Evolutionary conservation across 2,329 filamentous ascomycete species (phyloP).

Genomic region (Arthrobotrys sinensis): DNA sequence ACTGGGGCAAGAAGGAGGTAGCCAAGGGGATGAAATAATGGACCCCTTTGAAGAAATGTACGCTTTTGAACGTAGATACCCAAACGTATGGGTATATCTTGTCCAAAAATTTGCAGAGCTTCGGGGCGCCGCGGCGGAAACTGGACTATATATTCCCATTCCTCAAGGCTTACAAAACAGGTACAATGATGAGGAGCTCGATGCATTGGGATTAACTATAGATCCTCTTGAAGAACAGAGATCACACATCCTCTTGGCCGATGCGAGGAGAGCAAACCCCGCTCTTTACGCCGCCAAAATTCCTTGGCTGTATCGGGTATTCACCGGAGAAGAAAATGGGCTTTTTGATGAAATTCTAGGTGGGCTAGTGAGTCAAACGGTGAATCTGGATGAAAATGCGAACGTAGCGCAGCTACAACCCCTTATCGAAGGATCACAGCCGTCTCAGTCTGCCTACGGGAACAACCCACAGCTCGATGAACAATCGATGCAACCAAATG

Average conservation of each 20-base stretch:
- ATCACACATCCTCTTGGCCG: not conserved
- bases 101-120: not conserved
- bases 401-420: too few relatives aligned
- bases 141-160: constrained; percentile 29
- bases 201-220: constrained; percentile 21
- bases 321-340: constrained; percentile 19
- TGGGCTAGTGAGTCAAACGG: too few relatives aligned
- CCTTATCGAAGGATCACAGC: too few relatives aligned
- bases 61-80: constrained; percentile 12
- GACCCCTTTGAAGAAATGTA: constrained; percentile 26
- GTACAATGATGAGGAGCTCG: constrained; percentile 27
- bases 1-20: not conserved
- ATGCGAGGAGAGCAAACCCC: not conserved
- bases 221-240: constrained; percentile 3
- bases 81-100: constrained; percentile 1
- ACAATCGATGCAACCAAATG: too few relatives aligned
- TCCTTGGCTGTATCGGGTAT: constrained; percentile 10
- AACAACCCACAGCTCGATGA: too few relatives aligned
- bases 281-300: not conserved
- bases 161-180: constrained; percentile 19
- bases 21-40: not conserved
- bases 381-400: too few relatives aligned
- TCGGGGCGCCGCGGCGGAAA: not conserved
- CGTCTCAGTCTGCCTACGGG: too few relatives aligned
- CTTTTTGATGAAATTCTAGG: too few relatives aligned